Evolutionary conservation across 2,329 filamentous ascomycete species (phyloP).

Genomic region (Xylaria sp.): DNA sequence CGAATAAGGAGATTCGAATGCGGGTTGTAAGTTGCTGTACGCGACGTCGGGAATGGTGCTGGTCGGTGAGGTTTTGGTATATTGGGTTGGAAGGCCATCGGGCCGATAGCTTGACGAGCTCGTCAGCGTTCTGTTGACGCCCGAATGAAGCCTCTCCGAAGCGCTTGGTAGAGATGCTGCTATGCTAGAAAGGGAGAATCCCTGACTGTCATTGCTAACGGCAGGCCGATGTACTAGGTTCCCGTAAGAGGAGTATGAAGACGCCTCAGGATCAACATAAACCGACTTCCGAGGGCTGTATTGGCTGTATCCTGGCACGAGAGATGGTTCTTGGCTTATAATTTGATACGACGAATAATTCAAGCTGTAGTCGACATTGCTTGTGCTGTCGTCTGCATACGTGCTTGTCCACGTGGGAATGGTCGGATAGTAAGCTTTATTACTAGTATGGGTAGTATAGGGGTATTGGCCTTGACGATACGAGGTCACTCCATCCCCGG

Average conservation of each 20-base stretch:
- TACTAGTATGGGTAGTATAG: constrained; percentile 42
- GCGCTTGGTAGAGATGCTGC: constrained; percentile 55
- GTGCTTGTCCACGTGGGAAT: constrained; percentile 51
- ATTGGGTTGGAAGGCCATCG: constrained; percentile 44
- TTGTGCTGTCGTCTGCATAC: constrained; percentile 51
- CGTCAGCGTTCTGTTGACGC: constrained; percentile 50
- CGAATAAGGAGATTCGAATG: constrained; percentile 44
- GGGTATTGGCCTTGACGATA: constrained; percentile 52
- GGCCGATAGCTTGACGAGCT: constrained; percentile 49
- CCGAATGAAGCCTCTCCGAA: constrained; percentile 51
- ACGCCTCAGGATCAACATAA: constrained; percentile 52
- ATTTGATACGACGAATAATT: constrained; percentile 52
- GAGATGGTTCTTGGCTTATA: constrained; percentile 50
- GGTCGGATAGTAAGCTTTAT: constrained; percentile 51
- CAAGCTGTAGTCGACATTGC: constrained; percentile 51
- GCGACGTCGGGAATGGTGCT: constrained; percentile 46
- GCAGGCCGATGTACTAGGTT: constrained; percentile 54
- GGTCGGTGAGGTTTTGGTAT: constrained; percentile 40
- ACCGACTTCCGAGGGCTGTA: constrained; percentile 47
- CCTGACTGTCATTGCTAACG: constrained; percentile 49
- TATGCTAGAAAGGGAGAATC: constrained; percentile 56
- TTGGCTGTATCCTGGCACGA: constrained; percentile 50
- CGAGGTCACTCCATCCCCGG: constrained; percentile 49
- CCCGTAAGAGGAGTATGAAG: constrained; percentile 50
- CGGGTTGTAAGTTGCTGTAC: constrained; percentile 45